phyloP scores from a whole-genome alignment of 225 moss, liverwort and hornwort species.

The Thuidium tamariscinum region DNA sequence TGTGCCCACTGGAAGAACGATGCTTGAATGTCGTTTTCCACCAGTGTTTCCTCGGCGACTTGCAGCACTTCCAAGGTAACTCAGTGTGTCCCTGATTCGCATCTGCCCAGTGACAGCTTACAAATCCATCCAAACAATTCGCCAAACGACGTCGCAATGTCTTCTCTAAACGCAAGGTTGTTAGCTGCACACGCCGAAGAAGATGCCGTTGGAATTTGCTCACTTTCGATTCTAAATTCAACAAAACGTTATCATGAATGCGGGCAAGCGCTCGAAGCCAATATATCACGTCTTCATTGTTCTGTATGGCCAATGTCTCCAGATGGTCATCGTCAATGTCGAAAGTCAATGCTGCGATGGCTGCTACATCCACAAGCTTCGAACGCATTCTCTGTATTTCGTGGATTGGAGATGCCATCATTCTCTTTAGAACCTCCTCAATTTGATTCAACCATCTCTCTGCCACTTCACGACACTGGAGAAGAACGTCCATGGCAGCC shows the following conservation, averaged over 20 bases:
- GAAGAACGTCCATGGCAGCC: background rate
- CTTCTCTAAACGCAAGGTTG: background rate
- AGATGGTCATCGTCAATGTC: background rate
- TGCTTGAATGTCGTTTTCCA: background rate
- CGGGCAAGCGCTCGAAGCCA: slow-evolving; percentile 12
- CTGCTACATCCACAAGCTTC: slow-evolving; percentile 21
- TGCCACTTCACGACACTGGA: background rate
- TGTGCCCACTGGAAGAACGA: background rate
- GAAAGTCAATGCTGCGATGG: slow-evolving; percentile 26
- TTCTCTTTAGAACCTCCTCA: slow-evolving; percentile 3
- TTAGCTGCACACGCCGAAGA: slow-evolving; percentile 4
- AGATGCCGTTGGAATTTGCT: background rate
- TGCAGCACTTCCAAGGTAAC: background rate
- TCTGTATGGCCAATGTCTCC: background rate
- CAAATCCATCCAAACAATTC: background rate
- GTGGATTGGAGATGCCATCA: slow-evolving; percentile 14
- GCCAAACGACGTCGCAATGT: background rate
- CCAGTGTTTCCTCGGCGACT: background rate
- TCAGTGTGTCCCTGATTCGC: background rate
- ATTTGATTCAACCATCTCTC: slow-evolving; percentile 4
- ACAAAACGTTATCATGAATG: background rate
- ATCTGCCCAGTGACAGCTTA: background rate
- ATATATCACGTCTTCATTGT: background rate
- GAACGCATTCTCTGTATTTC: slow-evolving; percentile 4
- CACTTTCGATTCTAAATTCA: background rate